Base-by-base conservation (phyloP, 176 grass and related monocot species). In the Eragrostis curvula region DNA sequence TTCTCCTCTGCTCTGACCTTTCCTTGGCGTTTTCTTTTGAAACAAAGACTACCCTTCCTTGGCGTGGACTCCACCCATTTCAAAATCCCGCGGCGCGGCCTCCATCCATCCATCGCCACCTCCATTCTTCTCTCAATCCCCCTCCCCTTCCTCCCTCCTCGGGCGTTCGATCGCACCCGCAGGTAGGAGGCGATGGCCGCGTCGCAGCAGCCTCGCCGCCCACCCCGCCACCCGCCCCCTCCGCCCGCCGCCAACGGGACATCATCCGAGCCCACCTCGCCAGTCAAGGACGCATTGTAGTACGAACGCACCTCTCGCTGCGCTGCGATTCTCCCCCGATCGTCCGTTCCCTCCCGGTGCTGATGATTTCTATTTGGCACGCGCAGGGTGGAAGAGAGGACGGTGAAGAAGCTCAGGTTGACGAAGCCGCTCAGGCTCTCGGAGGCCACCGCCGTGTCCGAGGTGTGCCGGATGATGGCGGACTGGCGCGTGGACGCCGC, bases 361-460 rank as follows among this genome's bases (percentile, higher is more conserved):
- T 29, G 12, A 30, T 0, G 24, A 29, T 14, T 15, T n/a, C n/a
- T 5, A 11, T 4, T 77, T 44, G 25, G 2, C 32, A 5, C 32
- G 44, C 50, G 58, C 17, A 94, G 92, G 75, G 62, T 68, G 74
- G 92, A n/a, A n/a, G n/a, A 95, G 81, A 94, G 88, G 78, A 93
- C 95, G 64, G 83, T 98, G 57, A 98, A 89, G 90, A 92, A 88
- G 90, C 86, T 95, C 48, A 29, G 89, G 70, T 44, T 92, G 73
- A 41, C 87, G 76, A 89, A 83, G 74, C 88, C 90, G 17, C 79
- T 98, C 10, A 93, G 88, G 28, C 87, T 98, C 15, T 55, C 95
- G 21, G 95, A 95, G 68, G 90, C 52, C 29, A 95, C 90, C 70
- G 32, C 41, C 5, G 87, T 98, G 64, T 88, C 88, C 7, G 92